phyloP scores from a whole-genome alignment of 2,329 filamentous ascomycete genomes.

The Claviceps spartinae region DNA sequence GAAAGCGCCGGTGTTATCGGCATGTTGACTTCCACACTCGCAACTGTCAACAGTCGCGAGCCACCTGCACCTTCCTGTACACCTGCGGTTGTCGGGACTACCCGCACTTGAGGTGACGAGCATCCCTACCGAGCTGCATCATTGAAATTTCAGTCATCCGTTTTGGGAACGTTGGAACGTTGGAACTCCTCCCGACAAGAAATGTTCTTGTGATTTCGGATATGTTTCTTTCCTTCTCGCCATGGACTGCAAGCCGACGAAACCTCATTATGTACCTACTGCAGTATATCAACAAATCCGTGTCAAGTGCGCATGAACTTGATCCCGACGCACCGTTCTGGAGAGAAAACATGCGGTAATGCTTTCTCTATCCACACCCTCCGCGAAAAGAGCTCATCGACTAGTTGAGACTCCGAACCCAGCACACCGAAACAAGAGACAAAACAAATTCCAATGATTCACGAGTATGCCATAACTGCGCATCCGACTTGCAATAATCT shows the following conservation, averaged over 20 bases:
- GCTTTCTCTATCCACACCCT: neutral
- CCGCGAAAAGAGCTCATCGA: neutral
- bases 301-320: neutral
- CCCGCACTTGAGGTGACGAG: neutral
- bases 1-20: neutral
- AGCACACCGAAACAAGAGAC: neutral
- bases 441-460: neutral
- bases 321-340: neutral
- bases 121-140: neutral
- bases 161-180: neutral
- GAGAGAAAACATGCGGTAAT: neutral
- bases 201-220: neutral
- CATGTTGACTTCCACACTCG: neutral
- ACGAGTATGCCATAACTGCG: neutral
- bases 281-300: slow-evolving; percentile 1
- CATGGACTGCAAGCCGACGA: neutral
- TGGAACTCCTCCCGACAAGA: neutral
- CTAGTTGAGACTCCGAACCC: slow-evolving; percentile 2
- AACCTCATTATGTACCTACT: neutral
- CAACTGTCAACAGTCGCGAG: neutral
- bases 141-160: neutral
- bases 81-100: neutral
- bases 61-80: neutral
- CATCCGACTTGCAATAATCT: slow-evolving; percentile 1
- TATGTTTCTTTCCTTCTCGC: neutral